Percentiles rank a stretch among this genome's conserved stretches.
Evolutionary conservation across 345 rosid species (phyloP).

Genomic region (Physaria fendleri): DNA sequence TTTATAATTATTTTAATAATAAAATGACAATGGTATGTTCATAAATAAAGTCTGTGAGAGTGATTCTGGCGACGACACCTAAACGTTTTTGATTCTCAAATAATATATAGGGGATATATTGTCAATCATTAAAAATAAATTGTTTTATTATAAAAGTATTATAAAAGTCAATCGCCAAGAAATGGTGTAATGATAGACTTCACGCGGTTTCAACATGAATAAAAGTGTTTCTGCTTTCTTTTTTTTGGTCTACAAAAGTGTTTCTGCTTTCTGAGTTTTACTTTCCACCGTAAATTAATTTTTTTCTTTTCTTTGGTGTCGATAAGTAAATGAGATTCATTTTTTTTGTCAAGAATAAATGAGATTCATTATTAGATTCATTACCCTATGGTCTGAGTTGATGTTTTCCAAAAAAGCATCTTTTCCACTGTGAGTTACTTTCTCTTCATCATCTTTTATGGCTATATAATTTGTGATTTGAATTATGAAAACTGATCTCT

Average conservation of each 20-base stretch:
- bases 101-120: no score
- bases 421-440: slow-evolving; percentile 87
- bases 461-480: background rate
- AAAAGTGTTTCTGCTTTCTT: slow-evolving; percentile 23
- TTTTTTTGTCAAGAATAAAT: background rate
- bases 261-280: slow-evolving; percentile 10
- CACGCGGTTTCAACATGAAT: slow-evolving; percentile 34
- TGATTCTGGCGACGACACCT: no score
- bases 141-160: no score
- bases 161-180: slow-evolving; percentile 12
- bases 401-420: slow-evolving; percentile 44
- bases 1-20: no score
- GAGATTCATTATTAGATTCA: background rate
- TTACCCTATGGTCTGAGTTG: background rate
- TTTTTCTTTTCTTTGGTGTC: no score
- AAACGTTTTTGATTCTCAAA: no score
- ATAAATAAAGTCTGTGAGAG: no score
- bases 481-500: background rate
- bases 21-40: no score
- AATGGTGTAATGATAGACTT: background rate
- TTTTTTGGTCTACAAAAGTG: no score
- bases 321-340: background rate
- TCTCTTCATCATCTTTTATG: background rate
- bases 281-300: background rate
- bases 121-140: no score